phyloP scores from a whole-genome alignment of 805 yeast species.

The Kodamaea lidongshanica region DNA sequence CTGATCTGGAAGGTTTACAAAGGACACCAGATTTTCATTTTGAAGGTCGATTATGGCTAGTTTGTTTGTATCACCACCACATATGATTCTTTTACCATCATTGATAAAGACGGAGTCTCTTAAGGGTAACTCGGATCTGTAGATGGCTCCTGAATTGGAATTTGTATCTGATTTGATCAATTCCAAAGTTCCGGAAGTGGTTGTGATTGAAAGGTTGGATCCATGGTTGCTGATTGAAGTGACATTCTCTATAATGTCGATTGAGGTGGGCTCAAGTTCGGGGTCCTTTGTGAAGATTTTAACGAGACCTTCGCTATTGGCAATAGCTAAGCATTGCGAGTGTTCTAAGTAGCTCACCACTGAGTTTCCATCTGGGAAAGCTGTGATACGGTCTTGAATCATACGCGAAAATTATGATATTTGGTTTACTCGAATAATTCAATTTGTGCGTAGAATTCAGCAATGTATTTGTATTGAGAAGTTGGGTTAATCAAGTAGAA shows the following conservation, averaged over 20 bases:
- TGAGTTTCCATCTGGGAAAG: slow-evolving; percentile 39
- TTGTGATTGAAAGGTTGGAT: slow-evolving; percentile 26
- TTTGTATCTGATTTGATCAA: slow-evolving; percentile 27
- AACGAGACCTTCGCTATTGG: slow-evolving; percentile 49
- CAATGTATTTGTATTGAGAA: no score
- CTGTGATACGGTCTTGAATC: slow-evolving; percentile 20
- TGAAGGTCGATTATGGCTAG: slow-evolving; percentile 42
- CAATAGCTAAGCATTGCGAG: slow-evolving; percentile 38
- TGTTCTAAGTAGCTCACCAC: slow-evolving; percentile 19
- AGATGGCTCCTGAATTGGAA: slow-evolving; percentile 31
- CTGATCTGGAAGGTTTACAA: slow-evolving; percentile 46
- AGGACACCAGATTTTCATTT: slow-evolving; percentile 24
- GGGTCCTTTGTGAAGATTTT: slow-evolving; percentile 46
- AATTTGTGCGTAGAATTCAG: neutral
- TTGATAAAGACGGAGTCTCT: slow-evolving; percentile 55
- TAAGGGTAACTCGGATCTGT: slow-evolving; percentile 40
- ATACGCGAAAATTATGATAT: slow-evolving; percentile 1
- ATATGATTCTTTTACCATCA: slow-evolving; percentile 49
- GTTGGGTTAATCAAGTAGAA: no score
- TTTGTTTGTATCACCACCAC: slow-evolving; percentile 65
- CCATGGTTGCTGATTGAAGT: slow-evolving; percentile 33
- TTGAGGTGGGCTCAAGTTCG: slow-evolving; percentile 55
- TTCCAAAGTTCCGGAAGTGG: slow-evolving; percentile 40
- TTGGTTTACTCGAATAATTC: no score
- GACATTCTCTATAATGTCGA: slow-evolving; percentile 45